A percentile compares a stretch with the other conserved stretches of the same genome.
Evolutionary conservation across 2,329 filamentous ascomycete species (phyloP).

Genomic region (Fusarium austroafricanum): DNA sequence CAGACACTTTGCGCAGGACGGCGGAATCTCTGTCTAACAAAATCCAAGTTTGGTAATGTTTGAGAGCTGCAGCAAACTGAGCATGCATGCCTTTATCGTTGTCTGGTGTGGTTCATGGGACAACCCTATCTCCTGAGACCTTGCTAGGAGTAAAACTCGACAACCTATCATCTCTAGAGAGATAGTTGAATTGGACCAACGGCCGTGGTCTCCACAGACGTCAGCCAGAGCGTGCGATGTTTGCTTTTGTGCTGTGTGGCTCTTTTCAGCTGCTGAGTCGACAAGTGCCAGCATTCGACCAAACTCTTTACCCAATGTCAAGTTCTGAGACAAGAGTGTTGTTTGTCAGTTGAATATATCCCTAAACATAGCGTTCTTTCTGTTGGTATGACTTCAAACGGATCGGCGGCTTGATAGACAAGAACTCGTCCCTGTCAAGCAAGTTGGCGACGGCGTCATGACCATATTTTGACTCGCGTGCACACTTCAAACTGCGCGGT

Average conservation of each 20-base stretch:
- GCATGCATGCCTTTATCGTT: background rate
- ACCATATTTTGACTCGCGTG: conserved; percentile 24
- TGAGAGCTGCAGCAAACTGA: background rate
- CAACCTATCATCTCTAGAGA: background rate
- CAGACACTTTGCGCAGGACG: background rate
- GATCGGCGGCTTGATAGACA: background rate
- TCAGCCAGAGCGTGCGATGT: background rate
- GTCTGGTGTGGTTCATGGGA: conserved; percentile 1
- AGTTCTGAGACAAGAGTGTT: background rate
- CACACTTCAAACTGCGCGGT: background rate
- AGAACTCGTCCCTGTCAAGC: background rate
- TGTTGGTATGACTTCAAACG: background rate
- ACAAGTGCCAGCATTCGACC: background rate
- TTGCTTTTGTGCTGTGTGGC: conserved; percentile 27
- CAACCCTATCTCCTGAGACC: background rate
- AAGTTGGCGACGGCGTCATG: background rate
- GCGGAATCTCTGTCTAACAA: background rate
- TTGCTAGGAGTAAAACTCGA: conserved; percentile 5
- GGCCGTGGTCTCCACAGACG: conserved; percentile 5
- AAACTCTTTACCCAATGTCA: background rate
- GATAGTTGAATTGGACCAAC: background rate
- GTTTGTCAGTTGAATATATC: background rate
- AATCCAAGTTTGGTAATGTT: conserved; percentile 1
- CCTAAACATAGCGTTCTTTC: background rate
- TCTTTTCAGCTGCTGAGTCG: background rate